phyloP scores from a whole-genome alignment of 352 stramenopile genomes.

The Vaucheria bursata region DNA sequence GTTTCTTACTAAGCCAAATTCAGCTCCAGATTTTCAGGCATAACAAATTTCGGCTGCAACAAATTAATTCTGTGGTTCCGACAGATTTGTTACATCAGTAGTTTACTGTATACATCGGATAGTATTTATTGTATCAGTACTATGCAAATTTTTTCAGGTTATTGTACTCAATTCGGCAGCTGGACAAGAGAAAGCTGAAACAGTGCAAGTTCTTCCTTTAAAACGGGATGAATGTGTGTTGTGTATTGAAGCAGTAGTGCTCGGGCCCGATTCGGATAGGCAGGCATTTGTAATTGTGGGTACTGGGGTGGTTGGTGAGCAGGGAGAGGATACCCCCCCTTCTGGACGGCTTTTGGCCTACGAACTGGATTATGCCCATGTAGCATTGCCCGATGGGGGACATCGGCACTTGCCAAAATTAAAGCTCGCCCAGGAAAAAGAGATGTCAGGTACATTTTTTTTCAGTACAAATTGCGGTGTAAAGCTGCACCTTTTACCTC shows the following conservation, averaged over 20 bases:
- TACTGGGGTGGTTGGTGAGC: constrained; percentile 24
- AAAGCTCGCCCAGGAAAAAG: constrained; percentile 7
- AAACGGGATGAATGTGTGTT: constrained; percentile 28
- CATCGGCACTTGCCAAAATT: constrained; percentile 41
- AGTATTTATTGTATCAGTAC: too few relatives aligned
- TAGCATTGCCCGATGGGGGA: constrained; percentile 11
- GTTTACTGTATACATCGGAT: too few relatives aligned
- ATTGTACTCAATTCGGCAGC: too few relatives aligned
- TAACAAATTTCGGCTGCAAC: too few relatives aligned
- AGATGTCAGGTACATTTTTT: neutral
- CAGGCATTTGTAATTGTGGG: constrained; percentile 31
- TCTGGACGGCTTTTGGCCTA: constrained; percentile 26
- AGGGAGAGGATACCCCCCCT: constrained; percentile 39
- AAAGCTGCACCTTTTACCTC: too few relatives aligned
- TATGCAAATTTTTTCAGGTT: too few relatives aligned
- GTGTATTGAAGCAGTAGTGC: constrained; percentile 19
- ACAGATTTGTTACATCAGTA: too few relatives aligned
- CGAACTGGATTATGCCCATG: constrained; percentile 40
- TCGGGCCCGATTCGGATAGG: constrained; percentile 22
- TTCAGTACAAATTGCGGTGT: too few relatives aligned
- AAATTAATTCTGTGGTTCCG: too few relatives aligned
- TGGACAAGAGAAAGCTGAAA: neutral
- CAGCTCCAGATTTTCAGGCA: too few relatives aligned
- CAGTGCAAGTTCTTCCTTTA: constrained; percentile 26
- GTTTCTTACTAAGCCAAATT: too few relatives aligned